Evolutionary conservation across 495 filamentous ascomycete genomes (phyloP).

Genomic region (Neurospora sublineolata): DNA sequence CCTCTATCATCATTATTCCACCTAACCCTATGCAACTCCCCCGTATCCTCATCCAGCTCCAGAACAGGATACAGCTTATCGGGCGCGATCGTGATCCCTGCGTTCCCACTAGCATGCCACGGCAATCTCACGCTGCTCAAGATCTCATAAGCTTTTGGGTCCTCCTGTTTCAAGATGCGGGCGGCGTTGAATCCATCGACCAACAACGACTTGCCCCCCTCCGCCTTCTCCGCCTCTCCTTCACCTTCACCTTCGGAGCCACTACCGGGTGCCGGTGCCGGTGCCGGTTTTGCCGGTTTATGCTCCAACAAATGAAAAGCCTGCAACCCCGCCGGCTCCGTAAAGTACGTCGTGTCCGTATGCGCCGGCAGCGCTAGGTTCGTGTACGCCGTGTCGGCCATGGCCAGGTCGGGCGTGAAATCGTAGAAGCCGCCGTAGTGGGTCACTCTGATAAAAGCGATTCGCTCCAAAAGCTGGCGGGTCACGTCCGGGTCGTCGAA

Average conservation of each 20-base stretch:
- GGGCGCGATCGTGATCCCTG: conserved; percentile 66
- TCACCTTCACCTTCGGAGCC: neutral
- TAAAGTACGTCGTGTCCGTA: conserved; percentile 92
- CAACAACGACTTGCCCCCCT: conserved; percentile 58
- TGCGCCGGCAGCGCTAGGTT: conserved; percentile 63
- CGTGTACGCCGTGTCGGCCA: conserved; percentile 91
- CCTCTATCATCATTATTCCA: conserved; percentile 92
- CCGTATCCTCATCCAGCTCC: conserved; percentile 32
- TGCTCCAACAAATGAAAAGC: conserved; percentile 84
- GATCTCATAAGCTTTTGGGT: conserved; percentile 36
- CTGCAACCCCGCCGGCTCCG: conserved; percentile 78
- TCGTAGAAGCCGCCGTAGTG: conserved; percentile 96
- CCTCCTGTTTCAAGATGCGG: conserved; percentile 34
- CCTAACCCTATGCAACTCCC: conserved; percentile 52
- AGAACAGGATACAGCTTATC: conserved; percentile 56
- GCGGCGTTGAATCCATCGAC: conserved; percentile 78
- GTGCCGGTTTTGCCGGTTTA: no score
- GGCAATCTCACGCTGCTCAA: conserved; percentile 45
- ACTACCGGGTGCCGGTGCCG: neutral
- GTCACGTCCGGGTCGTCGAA: conserved; percentile 53
- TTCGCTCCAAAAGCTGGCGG: conserved; percentile 57
- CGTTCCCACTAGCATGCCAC: conserved; percentile 76
- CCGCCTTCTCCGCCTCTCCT: conserved; percentile 37
- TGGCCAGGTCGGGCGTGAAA: conserved; percentile 77
- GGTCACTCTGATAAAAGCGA: conserved; percentile 71